Conservation (phyloP, 768 basidiomycete genomes). For the Cyathus striatus region DNA sequence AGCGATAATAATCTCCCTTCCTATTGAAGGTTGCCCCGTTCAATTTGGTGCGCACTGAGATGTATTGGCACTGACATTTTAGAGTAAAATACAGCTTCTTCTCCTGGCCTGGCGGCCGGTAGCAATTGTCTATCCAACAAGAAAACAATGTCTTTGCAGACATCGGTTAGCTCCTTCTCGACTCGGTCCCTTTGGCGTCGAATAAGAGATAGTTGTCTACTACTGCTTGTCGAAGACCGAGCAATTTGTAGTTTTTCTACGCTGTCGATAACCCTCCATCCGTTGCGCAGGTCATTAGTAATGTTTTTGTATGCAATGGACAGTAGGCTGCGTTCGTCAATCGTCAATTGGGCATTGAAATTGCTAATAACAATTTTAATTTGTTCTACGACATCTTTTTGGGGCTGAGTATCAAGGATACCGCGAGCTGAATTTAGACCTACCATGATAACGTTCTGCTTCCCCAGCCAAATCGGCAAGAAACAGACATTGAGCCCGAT, state of each 20-base stretch:
- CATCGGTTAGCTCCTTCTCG: constrained; percentile 68
- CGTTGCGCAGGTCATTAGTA: constrained; percentile 76
- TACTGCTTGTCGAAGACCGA: constrained; percentile 33
- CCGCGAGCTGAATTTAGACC: constrained; percentile 6
- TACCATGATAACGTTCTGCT: constrained; percentile 87
- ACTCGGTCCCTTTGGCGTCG: constrained; percentile 70
- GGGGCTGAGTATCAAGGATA: constrained; percentile 7
- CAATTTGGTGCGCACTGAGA: neutral
- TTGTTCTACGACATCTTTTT: constrained; percentile 76
- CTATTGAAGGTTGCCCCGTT: constrained; percentile 8
- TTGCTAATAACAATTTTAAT: constrained; percentile 71
- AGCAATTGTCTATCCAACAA: constrained; percentile 52
- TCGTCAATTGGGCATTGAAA: constrained; percentile 63
- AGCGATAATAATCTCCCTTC: constrained; percentile 84
- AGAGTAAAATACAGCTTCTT: constrained; percentile 85
- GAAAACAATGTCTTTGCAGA: constrained; percentile 75
- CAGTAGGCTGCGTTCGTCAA: constrained; percentile 85
- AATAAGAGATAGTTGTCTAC: constrained; percentile 60
- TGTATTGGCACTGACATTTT: constrained; percentile 57
- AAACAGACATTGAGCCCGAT: constrained; percentile 38
- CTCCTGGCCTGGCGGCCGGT: constrained; percentile 58
- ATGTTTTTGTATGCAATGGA: constrained; percentile 91
- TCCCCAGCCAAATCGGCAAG: constrained; percentile 84
- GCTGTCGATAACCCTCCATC: constrained; percentile 78
- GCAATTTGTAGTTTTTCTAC: constrained; percentile 65